Conservation (phyloP, 768 basidiomycete species). For the Chlorophyllum brunneum region DNA sequence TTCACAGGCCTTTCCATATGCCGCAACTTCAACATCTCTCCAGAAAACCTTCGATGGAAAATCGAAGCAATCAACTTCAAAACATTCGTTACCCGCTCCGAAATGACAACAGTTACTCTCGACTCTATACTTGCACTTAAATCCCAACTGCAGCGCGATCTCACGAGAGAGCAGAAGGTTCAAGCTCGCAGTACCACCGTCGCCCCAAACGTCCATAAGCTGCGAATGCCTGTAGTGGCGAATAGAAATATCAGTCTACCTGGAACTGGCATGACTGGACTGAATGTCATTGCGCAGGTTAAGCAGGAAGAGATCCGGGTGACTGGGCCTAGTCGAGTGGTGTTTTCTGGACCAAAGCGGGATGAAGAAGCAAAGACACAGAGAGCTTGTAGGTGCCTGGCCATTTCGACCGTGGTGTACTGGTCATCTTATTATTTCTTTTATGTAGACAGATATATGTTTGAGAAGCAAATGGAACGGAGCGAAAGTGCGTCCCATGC, state of each 20-base stretch:
- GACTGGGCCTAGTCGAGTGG: conserved; percentile 25
- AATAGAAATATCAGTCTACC: conserved; percentile 18
- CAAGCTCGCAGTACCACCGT: conserved; percentile 22
- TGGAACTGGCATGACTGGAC: not conserved
- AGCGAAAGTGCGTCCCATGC: conserved; percentile 60
- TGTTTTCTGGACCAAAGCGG: conserved; percentile 36
- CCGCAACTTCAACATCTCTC: conserved; percentile 50
- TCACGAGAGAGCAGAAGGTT: conserved; percentile 30
- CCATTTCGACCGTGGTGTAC: too few relatives aligned
- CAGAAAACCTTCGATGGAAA: conserved; percentile 58
- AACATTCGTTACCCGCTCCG: conserved; percentile 30
- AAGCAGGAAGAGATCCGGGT: conserved; percentile 34
- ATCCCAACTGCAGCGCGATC: conserved; percentile 45
- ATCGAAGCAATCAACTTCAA: conserved; percentile 57
- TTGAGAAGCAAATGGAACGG: conserved; percentile 82
- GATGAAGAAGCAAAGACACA: conserved; percentile 35
- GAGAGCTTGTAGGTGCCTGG: conserved; percentile 51
- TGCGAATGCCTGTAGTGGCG: conserved; percentile 27
- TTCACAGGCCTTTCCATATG: conserved; percentile 62
- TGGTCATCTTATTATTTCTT: not conserved
- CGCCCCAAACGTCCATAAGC: conserved; percentile 32
- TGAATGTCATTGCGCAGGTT: conserved; percentile 20
- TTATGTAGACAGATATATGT: conserved; percentile 83
- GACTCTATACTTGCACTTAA: conserved; percentile 48
- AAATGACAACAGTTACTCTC: conserved; percentile 36